These are phyloP conservation scores for Elongisporangium prolatum DNA, from an alignment of 352 stramenopile species.

Conservation along the genomic window DNA sequence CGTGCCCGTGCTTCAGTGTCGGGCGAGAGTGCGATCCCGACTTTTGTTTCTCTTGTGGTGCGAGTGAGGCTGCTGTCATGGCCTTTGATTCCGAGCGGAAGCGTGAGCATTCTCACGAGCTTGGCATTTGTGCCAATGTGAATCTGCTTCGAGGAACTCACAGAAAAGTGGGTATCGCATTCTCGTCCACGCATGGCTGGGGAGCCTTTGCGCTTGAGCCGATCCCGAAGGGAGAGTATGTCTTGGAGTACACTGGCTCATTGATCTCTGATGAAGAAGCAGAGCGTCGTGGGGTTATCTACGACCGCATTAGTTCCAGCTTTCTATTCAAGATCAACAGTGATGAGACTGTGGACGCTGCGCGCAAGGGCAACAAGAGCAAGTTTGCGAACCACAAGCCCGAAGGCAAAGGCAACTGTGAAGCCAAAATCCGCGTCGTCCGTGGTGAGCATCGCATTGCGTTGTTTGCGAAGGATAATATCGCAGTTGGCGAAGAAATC, in stretches of 20 bases:
- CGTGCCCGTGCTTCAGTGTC: conserved; percentile 48
- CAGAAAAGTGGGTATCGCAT: conserved; percentile 63
- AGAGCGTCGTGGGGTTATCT: conserved; percentile 78
- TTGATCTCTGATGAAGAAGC: conserved; percentile 73
- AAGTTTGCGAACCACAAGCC: conserved; percentile 89
- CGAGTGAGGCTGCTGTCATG: conserved; percentile 55
- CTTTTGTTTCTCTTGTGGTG: conserved; percentile 65
- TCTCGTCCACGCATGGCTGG: conserved; percentile 67
- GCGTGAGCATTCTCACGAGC: conserved; percentile 15
- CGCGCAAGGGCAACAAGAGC: conserved; percentile 92
- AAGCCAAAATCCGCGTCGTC: conserved; percentile 77
- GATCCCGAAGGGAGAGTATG: conserved; percentile 64
- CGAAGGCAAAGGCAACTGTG: conserved; percentile 62
- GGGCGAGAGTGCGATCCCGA: conserved; percentile 70
- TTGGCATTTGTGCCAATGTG: conserved; percentile 58
- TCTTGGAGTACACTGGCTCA: conserved; percentile 71
- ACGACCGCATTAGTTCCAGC: conserved; percentile 61
- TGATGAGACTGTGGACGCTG: conserved; percentile 90
- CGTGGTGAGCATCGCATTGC: conserved; percentile 90
- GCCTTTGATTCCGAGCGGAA: conserved; percentile 25
- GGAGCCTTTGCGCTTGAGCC: conserved; percentile 60
- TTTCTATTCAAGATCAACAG: conserved; percentile 93
- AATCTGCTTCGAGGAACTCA: conserved; percentile 49
- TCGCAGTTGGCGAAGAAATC: conserved; percentile 75
- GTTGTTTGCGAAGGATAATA: conserved; percentile 87